Percentiles rank a stretch among this genome's conserved stretches.
These are phyloP conservation scores for Nicotiana benthamiana DNA, from an alignment of 257 asterid species.

Conservation along the genomic window DNA sequence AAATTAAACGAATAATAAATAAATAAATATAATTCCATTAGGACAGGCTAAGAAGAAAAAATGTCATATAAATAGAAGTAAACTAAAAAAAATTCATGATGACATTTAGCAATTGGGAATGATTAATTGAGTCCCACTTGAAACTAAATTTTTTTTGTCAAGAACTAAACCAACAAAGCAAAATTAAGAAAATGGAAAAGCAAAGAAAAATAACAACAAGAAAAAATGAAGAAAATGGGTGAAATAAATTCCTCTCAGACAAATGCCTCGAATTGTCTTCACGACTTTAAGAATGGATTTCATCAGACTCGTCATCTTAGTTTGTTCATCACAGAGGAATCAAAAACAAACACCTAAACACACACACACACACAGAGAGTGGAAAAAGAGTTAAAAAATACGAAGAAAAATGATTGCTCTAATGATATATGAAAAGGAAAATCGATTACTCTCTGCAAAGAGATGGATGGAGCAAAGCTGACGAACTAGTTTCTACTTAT, in stretches of 20 bases:
- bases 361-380: background rate
- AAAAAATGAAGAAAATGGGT: background rate
- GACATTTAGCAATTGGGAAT: too few species aligned
- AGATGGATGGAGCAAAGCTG: background rate
- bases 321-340: background rate
- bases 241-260: background rate
- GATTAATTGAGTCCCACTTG: too few species aligned
- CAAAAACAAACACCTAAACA: background rate
- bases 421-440: background rate
- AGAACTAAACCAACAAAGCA: too few species aligned
- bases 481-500: background rate
- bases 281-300: background rate
- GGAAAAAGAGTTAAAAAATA: background rate
- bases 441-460: background rate
- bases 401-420: background rate
- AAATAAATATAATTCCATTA: too few species aligned
- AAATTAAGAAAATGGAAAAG: too few species aligned
- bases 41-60: too few species aligned
- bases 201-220: too few species aligned
- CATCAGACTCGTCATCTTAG: background rate
- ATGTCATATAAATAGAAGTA: too few species aligned
- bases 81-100: too few species aligned
- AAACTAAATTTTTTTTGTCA: too few species aligned
- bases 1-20: too few species aligned
- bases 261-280: slow-evolving; percentile 4